These are phyloP conservation scores for Scytalidium sp. DNA, from an alignment of 2,329 filamentous ascomycete genomes.

Conservation along the genomic window DNA sequence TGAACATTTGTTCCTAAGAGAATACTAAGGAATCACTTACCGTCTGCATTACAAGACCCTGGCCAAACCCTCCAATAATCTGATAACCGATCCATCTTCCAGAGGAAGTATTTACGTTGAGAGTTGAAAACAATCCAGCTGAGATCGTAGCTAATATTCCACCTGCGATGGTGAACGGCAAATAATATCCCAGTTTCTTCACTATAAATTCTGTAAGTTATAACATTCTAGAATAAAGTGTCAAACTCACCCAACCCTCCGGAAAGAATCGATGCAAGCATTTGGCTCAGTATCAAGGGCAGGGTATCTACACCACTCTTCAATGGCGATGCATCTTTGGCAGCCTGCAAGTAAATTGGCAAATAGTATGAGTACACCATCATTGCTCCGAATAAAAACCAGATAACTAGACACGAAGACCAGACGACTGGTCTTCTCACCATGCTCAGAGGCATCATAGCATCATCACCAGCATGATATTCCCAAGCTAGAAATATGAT, in stretches of 20 bases:
- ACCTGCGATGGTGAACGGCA: not conserved
- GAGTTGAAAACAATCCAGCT: not conserved
- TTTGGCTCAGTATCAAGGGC: conserved; percentile 29
- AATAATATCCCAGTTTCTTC: conserved; percentile 1
- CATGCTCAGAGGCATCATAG: conserved; percentile 13
- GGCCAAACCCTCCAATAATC: conserved; percentile 49
- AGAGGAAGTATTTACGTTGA: not conserved
- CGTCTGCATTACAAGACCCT: too few species aligned
- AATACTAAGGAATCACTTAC: not conserved
- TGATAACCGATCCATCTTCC: conserved; percentile 1
- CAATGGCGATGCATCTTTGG: conserved; percentile 13
- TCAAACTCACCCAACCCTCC: too few species aligned
- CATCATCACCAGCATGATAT: conserved; percentile 14
- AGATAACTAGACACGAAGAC: conserved; percentile 6
- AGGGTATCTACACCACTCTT: conserved; percentile 17
- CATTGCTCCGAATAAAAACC: conserved; percentile 2
- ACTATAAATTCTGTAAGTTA: not conserved
- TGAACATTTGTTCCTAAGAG: too few species aligned
- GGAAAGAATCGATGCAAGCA: conserved; percentile 5
- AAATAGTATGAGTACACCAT: conserved; percentile 10
- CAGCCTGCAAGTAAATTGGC: conserved; percentile 25
- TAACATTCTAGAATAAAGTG: not conserved
- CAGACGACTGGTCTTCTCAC: conserved; percentile 12
- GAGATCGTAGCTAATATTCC: not conserved
- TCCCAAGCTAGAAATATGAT: conserved; percentile 15